Base-by-base conservation (phyloP, 306 rosid species). In the Vigna trinervia region DNA sequence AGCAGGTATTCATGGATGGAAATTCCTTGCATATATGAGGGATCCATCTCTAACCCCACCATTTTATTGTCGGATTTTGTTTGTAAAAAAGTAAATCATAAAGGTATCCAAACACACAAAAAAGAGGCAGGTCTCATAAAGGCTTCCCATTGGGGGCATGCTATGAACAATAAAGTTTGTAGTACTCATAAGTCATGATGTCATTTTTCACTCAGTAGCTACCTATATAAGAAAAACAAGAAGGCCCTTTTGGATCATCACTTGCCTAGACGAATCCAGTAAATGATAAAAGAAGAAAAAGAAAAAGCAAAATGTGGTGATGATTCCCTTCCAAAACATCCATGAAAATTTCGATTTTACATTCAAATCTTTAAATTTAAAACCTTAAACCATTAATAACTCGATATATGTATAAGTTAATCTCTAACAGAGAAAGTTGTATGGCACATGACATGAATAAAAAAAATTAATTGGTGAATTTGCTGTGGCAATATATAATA, bases 181-280 rank as follows among this genome's bases (percentile, higher is more conserved):
- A 46, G 38, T 76, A 77, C 86, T 85, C 84, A 79, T 75, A 69
- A 85, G 90, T 76, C 61, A 69, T 84, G 84, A 84, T 82, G 86
- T 82, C 87, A 72, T 34, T 62, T 76, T 79, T 77, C 61, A 73
- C 77, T 52, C 8, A 11, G 46, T 20, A 38, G 14, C 30, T 45
- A 45, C 5, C 50, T 11, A 3, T 45, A 11, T 56, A 28, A 51
- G 71, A 78, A 59, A 72, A 39, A 34, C 79, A 80, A 73, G 62
- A 54, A 45, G 43, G 9, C 34, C 59, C 78, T 72, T 78, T 79
- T 80, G 68, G 59, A 52, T 80, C 54, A 62, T 80, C 54, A 36
- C 30, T 50, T 63, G 71, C 30, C 68, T 39, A 78, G 15, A 78
- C 8, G n/a, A 68, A 12, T 57, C 56, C 48, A 28, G 75, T 45